Percentiles rank a stretch among this genome's conserved stretches.
These are phyloP conservation scores for Pythium folliculosum DNA, from an alignment of 352 stramenopile species.

Conservation along the genomic window DNA sequence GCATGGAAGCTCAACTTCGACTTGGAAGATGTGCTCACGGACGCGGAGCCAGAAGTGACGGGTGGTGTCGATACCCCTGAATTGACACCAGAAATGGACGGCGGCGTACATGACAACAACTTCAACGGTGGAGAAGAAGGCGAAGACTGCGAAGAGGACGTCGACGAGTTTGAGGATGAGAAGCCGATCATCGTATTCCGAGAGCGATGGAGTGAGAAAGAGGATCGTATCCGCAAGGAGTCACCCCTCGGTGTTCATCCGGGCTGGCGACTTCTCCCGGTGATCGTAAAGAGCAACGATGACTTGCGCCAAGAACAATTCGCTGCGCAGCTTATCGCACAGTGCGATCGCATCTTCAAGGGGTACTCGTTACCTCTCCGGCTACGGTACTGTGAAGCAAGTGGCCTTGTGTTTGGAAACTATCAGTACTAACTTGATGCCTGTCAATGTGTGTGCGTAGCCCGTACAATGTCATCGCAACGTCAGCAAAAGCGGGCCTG, in stretches of 20 bases:
- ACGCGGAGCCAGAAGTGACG: constrained; percentile 46
- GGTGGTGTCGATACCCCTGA: constrained; percentile 13
- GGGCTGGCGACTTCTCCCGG: constrained; percentile 72
- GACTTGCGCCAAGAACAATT: constrained; percentile 98
- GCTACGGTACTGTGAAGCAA: constrained; percentile 53
- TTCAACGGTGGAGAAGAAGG: constrained; percentile 37
- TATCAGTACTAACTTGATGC: no score
- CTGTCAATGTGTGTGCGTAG: constrained; percentile 38
- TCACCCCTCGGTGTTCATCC: constrained; percentile 55
- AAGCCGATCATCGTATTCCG: constrained; percentile 81
- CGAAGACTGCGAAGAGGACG: constrained; percentile 47
- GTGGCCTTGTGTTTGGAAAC: no score
- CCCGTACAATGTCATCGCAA: constrained; percentile 97
- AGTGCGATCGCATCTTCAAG: constrained; percentile 95
- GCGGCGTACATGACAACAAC: constrained; percentile 17
- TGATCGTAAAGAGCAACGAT: constrained; percentile 99
- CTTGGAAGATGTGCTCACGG: constrained; percentile 62
- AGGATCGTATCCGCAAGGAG: constrained; percentile 59
- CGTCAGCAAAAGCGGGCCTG: constrained; percentile 91
- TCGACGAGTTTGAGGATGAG: constrained; percentile 44
- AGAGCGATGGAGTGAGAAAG: constrained; percentile 81
- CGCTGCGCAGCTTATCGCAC: constrained; percentile 95
- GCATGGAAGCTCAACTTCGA: constrained; percentile 80
- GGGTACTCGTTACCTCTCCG: constrained; percentile 92
- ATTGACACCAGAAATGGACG: constrained; percentile 16